Evolutionary conservation across 495 filamentous ascomycete species (phyloP), one percentile per base, ranked within the genome.

Genomic region (Staphylotrichum longicolle): DNA sequence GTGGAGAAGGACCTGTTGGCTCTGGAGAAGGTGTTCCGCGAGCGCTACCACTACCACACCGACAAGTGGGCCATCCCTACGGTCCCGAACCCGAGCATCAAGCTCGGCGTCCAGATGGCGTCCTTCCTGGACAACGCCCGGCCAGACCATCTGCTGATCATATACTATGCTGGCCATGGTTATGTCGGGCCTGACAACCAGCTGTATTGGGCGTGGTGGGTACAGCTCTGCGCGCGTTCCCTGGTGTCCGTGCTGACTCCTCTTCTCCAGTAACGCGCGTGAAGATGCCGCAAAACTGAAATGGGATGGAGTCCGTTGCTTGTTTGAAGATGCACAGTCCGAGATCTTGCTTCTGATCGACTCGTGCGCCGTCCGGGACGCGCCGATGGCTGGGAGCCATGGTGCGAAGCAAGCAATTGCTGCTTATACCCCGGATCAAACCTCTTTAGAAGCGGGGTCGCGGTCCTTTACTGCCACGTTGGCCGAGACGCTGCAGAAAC

Each of bases 201-300:
- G 62, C 72, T 83, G 4, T 83, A 79, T 61, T 83, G 81, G 82
- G 78, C 81, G 30, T 78, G 78, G 82, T 84, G 74, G 64, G 82
- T 76, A 2, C 50, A 51, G 8, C 20, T 9, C 20, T 8, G 42
- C 35, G 49, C 40, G 2, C 49, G 49, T 44, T 12, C 41, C 20
- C 12, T 41, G n/a, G 33, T 35, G 44, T 7, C 53, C 37, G 20
- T 12, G 40, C 66, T 72, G 50, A 68, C 54, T 20, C n/a, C 20
- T 11, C 2, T 10, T n/a, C 3, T 62, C 5, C 51, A 82, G 79
- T 62, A 74, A 76, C 59, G n/a, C 72, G 5, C 72, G 71, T 39
- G 72, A 75, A 50, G 74, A 77, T 55, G 70, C 77, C 34, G 67
- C 75, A 2, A 79, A 74, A 60, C 58, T 81, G 34, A 79, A 74